Evolutionary conservation across 441 rosid genomes (phyloP), one percentile per base, ranked within the genome.

Genomic region (Manihot esculenta): DNA sequence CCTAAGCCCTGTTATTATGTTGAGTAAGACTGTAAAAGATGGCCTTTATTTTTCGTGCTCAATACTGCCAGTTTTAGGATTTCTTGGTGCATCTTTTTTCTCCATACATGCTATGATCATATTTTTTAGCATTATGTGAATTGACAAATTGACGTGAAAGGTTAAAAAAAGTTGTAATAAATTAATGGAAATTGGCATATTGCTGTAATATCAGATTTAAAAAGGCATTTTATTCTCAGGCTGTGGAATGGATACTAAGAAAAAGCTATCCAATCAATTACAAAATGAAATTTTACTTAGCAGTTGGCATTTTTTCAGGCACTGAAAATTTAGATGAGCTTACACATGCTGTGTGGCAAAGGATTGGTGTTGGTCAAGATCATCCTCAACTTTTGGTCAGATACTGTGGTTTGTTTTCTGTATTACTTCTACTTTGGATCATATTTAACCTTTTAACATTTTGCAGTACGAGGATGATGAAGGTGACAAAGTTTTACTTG

Each of bases 391-490:
- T 92, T 74, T 75, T 90, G 87, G 96, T 89, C 66, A 80, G 88
- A 78, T 53, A 11, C 0, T 42, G 14, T 49, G 10, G 50, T 53
- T 30, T 67, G 20, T 33, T 44, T 30, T 63, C 41, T 64, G 13
- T 53, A 27, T 67, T 71, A 11, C n/a, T 41, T 27, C 10, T 6
- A 23, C 68, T 67, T 18, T 24, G 0, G 26, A 50, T 54, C 20
- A 55, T 64, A 21, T 17, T 38, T 62, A 27, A 26, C 45, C 56
- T 17, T 33, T 20, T 47, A 4, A n/a, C 64, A 14, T 56, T 62
- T 54, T 65, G 33, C 49, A 90, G 97, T 92, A 91, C 42, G 87
- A 87, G 78, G 96, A 94, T 56, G 98, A 92, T 30, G 97, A 94
- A 82, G 88, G 97, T 41, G 96, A 92, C 68, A 86, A 80, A 74